Conservation (phyloP, 2,329 filamentous ascomycete genomes). For the Fusarium nelsonii region DNA sequence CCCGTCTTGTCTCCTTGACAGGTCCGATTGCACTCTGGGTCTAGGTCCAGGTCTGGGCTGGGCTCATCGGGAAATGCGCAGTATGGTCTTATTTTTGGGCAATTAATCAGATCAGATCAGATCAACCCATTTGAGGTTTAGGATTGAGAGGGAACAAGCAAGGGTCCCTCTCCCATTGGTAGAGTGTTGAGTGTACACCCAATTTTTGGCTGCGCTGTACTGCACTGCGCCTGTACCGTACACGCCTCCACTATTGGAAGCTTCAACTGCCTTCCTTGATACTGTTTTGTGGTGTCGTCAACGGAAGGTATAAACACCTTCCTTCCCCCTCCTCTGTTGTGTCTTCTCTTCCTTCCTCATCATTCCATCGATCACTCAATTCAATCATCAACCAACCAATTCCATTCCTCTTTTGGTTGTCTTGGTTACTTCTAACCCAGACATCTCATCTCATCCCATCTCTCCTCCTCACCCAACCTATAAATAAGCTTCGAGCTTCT, state of each 20-base stretch:
- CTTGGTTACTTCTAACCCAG: conserved; percentile 36
- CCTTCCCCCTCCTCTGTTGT: conserved; percentile 32
- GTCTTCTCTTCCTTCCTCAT: conserved; percentile 37
- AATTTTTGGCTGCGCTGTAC: not conserved
- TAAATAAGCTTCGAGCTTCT: conserved; percentile 28
- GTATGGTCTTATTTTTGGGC: conserved; percentile 42
- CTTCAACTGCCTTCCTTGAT: conserved; percentile 6
- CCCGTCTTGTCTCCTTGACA: conserved; percentile 37
- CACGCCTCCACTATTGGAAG: conserved; percentile 8
- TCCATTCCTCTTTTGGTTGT: conserved; percentile 37
- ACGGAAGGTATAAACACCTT: conserved; percentile 44
- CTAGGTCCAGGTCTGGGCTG: conserved; percentile 1
- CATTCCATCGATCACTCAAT: conserved; percentile 37
- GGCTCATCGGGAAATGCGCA: conserved; percentile 10
- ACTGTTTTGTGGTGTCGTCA: conserved; percentile 18
- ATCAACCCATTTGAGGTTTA: conserved; percentile 36
- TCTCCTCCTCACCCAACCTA: conserved; percentile 6
- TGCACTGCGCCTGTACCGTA: not conserved
- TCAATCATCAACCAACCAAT: conserved; percentile 30
- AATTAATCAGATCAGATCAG: conserved; percentile 39
- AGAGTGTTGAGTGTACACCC: conserved; percentile 20
- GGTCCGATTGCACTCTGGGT: conserved; percentile 28
- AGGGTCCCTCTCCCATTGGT: conserved; percentile 10
- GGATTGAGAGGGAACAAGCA: conserved; percentile 5
- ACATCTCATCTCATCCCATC: conserved; percentile 11